These are phyloP conservation scores for Tolypocladium album DNA, from an alignment of 2,329 filamentous ascomycete genomes.

Conservation along the genomic window DNA sequence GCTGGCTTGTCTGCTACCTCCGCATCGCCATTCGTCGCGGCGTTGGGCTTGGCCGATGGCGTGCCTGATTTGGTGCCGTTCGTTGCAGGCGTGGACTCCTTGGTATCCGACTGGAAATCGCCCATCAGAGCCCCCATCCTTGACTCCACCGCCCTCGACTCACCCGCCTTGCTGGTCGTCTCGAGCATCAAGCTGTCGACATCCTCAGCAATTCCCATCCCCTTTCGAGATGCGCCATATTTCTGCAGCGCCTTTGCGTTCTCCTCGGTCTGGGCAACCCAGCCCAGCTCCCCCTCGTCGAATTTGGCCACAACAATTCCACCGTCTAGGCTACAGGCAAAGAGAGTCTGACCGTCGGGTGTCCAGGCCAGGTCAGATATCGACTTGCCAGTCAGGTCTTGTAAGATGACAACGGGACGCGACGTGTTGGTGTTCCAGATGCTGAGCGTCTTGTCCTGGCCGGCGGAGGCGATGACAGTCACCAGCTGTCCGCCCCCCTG, in stretches of 20 bases:
- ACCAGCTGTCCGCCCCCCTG: slow-evolving; percentile 42
- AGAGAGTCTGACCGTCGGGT: slow-evolving; percentile 80
- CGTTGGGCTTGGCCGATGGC: slow-evolving; percentile 20
- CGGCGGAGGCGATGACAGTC: slow-evolving; percentile 92
- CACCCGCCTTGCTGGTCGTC: slow-evolving; percentile 83
- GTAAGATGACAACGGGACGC: slow-evolving; percentile 77
- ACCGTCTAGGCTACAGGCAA: slow-evolving; percentile 79
- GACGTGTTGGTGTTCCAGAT: slow-evolving; percentile 98
- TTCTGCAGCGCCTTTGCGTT: slow-evolving; percentile 91
- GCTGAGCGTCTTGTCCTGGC: slow-evolving; percentile 90
- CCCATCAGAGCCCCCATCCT: slow-evolving; percentile 99
- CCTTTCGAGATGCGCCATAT: slow-evolving; percentile 79
- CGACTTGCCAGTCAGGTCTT: slow-evolving; percentile 81
- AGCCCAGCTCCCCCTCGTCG: slow-evolving; percentile 78
- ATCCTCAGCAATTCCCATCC: slow-evolving; percentile 84
- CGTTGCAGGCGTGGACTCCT: slow-evolving; percentile 33
- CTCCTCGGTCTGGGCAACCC: slow-evolving; percentile 74
- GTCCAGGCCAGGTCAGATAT: slow-evolving; percentile 93
- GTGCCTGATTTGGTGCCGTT: slow-evolving; percentile 38
- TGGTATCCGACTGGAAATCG: slow-evolving; percentile 52
- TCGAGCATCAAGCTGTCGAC: slow-evolving; percentile 81
- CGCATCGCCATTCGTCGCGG: slow-evolving; percentile 26
- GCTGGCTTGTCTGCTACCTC: slow-evolving; percentile 22
- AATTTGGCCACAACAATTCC: slow-evolving; percentile 76
- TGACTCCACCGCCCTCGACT: slow-evolving; percentile 81